A percentile compares a stretch with the other conserved stretches of the same genome.
These are phyloP conservation scores for Cercospora zeina DNA, from an alignment of 2,329 filamentous ascomycete species.

Conservation along the genomic window DNA sequence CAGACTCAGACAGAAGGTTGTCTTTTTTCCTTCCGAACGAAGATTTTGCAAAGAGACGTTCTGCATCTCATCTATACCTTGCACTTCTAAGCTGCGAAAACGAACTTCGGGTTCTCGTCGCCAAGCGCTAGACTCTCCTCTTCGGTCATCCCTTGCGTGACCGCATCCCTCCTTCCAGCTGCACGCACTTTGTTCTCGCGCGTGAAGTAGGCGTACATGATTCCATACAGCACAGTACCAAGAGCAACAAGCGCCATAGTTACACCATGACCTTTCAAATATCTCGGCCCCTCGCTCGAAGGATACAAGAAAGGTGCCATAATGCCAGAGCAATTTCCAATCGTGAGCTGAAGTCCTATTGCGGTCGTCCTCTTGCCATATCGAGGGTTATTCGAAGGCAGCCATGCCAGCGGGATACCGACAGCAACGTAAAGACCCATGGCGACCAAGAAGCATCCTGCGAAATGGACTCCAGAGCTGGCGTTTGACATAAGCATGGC, in stretches of 20 bases:
- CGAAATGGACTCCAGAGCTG: conserved; percentile 22
- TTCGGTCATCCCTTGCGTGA: conserved; percentile 15
- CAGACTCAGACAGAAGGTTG: not conserved
- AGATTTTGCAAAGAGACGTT: not conserved
- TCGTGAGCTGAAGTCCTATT: conserved; percentile 21
- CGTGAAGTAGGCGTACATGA: conserved; percentile 17
- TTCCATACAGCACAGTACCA: conserved; percentile 15
- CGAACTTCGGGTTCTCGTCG: conserved; percentile 13
- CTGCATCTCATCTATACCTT: not conserved
- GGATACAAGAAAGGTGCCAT: conserved; percentile 21
- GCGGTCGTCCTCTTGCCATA: conserved; percentile 40
- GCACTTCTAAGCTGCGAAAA: conserved; percentile 5
- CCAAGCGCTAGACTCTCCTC: conserved; percentile 13
- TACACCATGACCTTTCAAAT: conserved; percentile 16
- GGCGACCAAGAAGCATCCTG: conserved; percentile 38
- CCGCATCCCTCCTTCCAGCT: conserved; percentile 15
- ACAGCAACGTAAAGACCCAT: conserved; percentile 36
- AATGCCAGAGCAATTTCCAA: conserved; percentile 19
- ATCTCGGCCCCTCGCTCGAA: conserved; percentile 13
- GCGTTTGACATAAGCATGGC: conserved; percentile 28
- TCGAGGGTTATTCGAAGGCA: conserved; percentile 38
- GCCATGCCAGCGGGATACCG: conserved; percentile 37
- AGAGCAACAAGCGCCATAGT: conserved; percentile 21
- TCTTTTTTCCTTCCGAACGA: not conserved
- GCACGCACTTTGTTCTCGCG: conserved; percentile 16